Base-by-base conservation (phyloP, 345 rosid genomes). In the Brassica juncea region DNA sequence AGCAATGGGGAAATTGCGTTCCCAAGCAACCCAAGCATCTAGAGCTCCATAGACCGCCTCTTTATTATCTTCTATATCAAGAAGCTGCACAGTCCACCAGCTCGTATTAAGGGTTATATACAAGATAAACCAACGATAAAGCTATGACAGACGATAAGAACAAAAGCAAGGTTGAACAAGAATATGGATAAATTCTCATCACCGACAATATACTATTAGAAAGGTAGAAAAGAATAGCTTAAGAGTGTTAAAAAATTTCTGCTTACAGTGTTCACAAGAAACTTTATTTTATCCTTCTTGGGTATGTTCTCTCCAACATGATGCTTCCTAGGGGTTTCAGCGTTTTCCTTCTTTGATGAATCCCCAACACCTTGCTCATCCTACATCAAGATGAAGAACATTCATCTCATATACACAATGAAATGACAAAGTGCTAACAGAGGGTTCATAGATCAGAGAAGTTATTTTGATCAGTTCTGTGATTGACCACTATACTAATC, bases 11-110 rank as follows among this genome's bases (percentile, higher is more conserved):
- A 94, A 94, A 12, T 80, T 86, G 23, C 82, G 89, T 85, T 94
- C 97, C 97, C 97, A 92, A 61, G 99, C 97, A 81, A 94, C 92
- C 97, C 97, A 94, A 49, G 97, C 95, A 85, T 94, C 97, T 31
- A 94, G 91, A 84, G 94, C 86, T 82, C 97, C 91, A 79, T 94
- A 94, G 35, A 94, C 86, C 42, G 89, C 89, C 81, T 92, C 97
- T 85, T 91, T 92, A 79, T 84, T 80, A 83, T 94, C 94, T 77
- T 85, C 86, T 11, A 92, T 84, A 76, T 91, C 92, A 69, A 84
- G 77, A 79, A 94, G 94, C 98, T 94, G 87, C 84, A 75, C 1
- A 62, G 19, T 72, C 42, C 73, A 63, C 19, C 14, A 63, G 37
- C 21, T 61, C 4, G 14, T 70, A 76, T 30, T 62, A 54, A 39